A percentile compares a stretch with the other conserved stretches of the same genome.
phyloP scores from a whole-genome alignment of 2,329 filamentous ascomycete species.

The Nothophaeocryptopus gaeumannii region DNA sequence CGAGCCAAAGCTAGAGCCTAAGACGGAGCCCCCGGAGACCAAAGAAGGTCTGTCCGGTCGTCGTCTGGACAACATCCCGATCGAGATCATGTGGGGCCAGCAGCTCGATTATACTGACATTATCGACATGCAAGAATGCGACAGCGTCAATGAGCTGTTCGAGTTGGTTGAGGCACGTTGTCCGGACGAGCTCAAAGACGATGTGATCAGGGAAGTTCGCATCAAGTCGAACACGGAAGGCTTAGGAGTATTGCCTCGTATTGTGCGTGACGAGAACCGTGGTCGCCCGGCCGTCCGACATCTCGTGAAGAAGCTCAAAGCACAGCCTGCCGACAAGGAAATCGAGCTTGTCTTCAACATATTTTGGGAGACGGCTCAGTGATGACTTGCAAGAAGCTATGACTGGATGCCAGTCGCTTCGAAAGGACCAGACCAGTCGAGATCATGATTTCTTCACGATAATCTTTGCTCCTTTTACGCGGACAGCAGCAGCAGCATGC shows the following conservation, averaged over 20 bases:
- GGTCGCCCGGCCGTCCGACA: slow-evolving; percentile 14
- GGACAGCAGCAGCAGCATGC: too few relatives aligned
- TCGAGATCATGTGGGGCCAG: slow-evolving; percentile 18
- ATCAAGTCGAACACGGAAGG: slow-evolving; percentile 14
- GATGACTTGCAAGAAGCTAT: too few relatives aligned
- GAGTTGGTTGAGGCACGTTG: slow-evolving; percentile 13
- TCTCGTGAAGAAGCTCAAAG: slow-evolving; percentile 12
- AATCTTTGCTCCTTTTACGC: too few relatives aligned
- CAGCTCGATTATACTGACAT: slow-evolving; percentile 14
- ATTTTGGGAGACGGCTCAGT: slow-evolving; percentile 8
- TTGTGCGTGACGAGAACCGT: slow-evolving; percentile 15
- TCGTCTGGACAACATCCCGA: slow-evolving; percentile 10
- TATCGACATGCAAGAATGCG: slow-evolving; percentile 16
- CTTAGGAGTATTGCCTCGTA: slow-evolving; percentile 10
- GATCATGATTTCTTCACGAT: too few relatives aligned
- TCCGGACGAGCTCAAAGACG: slow-evolving; percentile 10
- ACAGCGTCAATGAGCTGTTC: slow-evolving; percentile 12
- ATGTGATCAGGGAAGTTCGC: slow-evolving; percentile 16
- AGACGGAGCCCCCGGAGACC: background rate
- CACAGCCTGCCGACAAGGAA: slow-evolving; percentile 12
- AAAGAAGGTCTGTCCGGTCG: background rate
- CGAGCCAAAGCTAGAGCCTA: slow-evolving; percentile 1
- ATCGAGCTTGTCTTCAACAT: slow-evolving; percentile 17
- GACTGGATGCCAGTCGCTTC: too few relatives aligned
- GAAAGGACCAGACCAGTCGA: too few relatives aligned